Evolutionary conservation across 257 asterid species (phyloP).

Genomic region (Solanum chaucha): DNA sequence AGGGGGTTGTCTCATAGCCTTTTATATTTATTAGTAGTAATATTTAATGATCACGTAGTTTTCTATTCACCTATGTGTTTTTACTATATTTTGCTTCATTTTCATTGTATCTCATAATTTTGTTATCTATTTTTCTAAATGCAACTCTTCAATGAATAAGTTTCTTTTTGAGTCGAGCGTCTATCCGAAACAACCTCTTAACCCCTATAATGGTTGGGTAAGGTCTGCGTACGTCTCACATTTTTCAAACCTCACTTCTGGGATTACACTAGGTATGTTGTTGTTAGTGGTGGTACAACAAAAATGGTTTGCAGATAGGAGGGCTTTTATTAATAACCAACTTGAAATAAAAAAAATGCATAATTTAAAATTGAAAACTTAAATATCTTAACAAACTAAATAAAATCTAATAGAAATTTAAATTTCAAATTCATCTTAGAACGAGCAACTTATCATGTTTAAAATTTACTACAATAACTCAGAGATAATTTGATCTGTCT

Average conservation of each 20-base stretch:
- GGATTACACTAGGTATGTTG: too few relatives aligned
- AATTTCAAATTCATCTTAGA: too few relatives aligned
- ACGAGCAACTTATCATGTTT: not conserved
- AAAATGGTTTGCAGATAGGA: not conserved
- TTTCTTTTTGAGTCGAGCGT: too few relatives aligned
- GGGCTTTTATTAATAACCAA: not conserved
- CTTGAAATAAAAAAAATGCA: not conserved
- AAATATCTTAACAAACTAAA: too few relatives aligned
- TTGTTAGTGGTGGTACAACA: not conserved
- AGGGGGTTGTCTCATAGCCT: not conserved
- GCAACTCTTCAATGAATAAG: not conserved
- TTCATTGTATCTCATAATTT: not conserved
- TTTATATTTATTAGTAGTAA: too few relatives aligned
- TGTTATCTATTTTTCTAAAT: not conserved
- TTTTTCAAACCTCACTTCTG: too few relatives aligned
- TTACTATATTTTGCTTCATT: not conserved
- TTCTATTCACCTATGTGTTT: not conserved
- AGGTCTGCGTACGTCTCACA: too few relatives aligned
- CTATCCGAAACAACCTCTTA: too few relatives aligned
- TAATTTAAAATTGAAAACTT: too few relatives aligned
- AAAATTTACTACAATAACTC: not conserved
- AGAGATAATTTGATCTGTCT: not conserved
- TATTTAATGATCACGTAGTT: too few relatives aligned
- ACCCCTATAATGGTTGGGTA: too few relatives aligned
- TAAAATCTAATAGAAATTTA: too few relatives aligned